These are phyloP conservation scores for Nematocida sp. DNA, from an alignment of 371 early-diverging fungal genomes.

Conservation along the genomic window DNA sequence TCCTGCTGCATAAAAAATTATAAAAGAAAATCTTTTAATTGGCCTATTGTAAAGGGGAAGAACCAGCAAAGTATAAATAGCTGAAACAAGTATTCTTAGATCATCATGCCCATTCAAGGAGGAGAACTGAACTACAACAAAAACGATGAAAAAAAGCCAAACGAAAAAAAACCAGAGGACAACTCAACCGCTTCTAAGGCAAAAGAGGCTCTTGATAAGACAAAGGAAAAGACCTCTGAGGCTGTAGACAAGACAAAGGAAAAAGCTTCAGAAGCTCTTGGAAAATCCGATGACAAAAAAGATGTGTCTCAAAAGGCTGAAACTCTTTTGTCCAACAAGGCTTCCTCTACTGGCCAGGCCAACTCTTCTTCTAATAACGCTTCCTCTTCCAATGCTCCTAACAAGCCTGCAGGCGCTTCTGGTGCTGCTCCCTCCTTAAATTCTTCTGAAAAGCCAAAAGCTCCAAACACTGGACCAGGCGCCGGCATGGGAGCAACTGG, in stretches of 20 bases:
- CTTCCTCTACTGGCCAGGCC: neutral
- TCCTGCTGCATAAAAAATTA: neutral
- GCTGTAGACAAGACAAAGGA: neutral
- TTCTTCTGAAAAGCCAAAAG: neutral
- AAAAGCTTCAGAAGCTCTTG: neutral
- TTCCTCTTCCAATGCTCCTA: neutral
- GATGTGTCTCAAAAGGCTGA: neutral
- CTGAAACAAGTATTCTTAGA: neutral
- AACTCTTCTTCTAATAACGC: neutral
- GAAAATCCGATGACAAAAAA: neutral
- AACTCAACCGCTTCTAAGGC: neutral
- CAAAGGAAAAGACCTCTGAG: neutral
- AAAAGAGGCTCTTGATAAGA: neutral
- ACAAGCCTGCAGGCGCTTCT: conserved; percentile 1
- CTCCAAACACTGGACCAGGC: neutral
- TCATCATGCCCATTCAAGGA: conserved; percentile 55
- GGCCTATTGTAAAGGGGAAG: neutral
- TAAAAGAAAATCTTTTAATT: conserved; percentile 6
- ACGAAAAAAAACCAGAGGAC: conserved; percentile 31
- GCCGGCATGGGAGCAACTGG: neutral
- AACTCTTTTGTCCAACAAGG: neutral
- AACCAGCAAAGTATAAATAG: conserved; percentile 52
- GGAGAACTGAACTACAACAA: conserved; percentile 51
- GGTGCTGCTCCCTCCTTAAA: neutral
- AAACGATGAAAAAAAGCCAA: conserved; percentile 15